Percentiles rank a stretch among this genome's conserved stretches.
phyloP scores from a whole-genome alignment of 2,329 filamentous ascomycete species.

The Ceratocystis lukuohia region DNA sequence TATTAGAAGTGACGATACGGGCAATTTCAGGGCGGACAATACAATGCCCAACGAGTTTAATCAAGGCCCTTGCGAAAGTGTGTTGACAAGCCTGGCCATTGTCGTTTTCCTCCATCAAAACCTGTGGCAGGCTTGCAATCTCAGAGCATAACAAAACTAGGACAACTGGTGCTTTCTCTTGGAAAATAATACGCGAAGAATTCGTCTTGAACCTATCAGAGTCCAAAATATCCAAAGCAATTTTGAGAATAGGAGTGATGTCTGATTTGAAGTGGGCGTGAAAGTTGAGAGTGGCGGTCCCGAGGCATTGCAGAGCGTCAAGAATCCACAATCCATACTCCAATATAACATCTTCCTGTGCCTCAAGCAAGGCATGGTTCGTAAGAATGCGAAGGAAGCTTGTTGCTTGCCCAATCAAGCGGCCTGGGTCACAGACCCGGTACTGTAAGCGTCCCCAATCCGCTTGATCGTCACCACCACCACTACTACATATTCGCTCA shows the following conservation, averaged over 20 bases:
- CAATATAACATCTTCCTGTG: conserved; percentile 24
- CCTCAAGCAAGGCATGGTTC: conserved; percentile 29
- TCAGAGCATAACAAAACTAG: conserved; percentile 34
- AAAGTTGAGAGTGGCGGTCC: conserved; percentile 30
- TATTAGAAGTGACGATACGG: conserved; percentile 14
- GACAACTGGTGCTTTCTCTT: conserved; percentile 20
- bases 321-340: conserved; percentile 37
- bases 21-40: conserved; percentile 7
- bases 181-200: conserved; percentile 9
- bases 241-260: conserved; percentile 29
- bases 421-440: conserved; percentile 28
- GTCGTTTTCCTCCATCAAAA: conserved; percentile 25
- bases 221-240: conserved; percentile 27
- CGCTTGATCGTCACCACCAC: conserved; percentile 21
- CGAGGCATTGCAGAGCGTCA: conserved; percentile 35
- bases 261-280: conserved; percentile 25
- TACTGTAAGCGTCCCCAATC: conserved; percentile 29
- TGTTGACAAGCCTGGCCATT: conserved; percentile 25
- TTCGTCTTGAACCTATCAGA: conserved; percentile 16
- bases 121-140: conserved; percentile 26
- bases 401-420: conserved; percentile 35
- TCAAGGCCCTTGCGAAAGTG: conserved; percentile 29
- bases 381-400: conserved; percentile 34
- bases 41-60: conserved; percentile 28
- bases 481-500: conserved; percentile 24